These are phyloP conservation scores for Aspergillus sp. DNA, from an alignment of 2,329 filamentous ascomycete species.

Conservation along the genomic window DNA sequence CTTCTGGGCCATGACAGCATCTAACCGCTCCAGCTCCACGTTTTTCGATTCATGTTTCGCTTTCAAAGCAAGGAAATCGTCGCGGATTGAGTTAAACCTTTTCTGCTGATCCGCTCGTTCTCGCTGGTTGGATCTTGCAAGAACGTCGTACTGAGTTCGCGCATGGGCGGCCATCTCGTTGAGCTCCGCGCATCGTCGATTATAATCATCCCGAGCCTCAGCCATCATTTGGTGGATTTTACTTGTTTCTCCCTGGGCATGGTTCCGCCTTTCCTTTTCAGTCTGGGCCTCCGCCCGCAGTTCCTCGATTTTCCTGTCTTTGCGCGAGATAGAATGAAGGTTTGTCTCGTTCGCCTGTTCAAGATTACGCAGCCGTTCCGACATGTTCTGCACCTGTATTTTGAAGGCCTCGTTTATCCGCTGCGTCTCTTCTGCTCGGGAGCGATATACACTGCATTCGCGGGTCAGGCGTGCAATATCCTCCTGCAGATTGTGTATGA, in stretches of 20 bases:
- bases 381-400: conserved; percentile 41
- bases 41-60: conserved; percentile 32
- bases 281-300: conserved; percentile 36
- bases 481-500: conserved; percentile 47
- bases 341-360: conserved; percentile 45
- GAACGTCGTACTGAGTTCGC: conserved; percentile 40
- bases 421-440: conserved; percentile 43
- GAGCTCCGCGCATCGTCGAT: conserved; percentile 33
- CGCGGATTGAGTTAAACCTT: conserved; percentile 33
- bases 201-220: conserved; percentile 35
- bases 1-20: conserved; percentile 43
- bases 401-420: conserved; percentile 42
- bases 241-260: conserved; percentile 36
- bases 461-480: conserved; percentile 46
- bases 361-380: conserved; percentile 41
- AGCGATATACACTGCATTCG: conserved; percentile 42
- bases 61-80: conserved; percentile 29
- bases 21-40: conserved; percentile 34
- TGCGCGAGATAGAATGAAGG: conserved; percentile 41
- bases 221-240: conserved; percentile 34
- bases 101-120: conserved; percentile 37
- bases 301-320: conserved; percentile 46
- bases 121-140: conserved; percentile 35
- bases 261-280: conserved; percentile 37
- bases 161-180: conserved; percentile 36